phyloP scores from a whole-genome alignment of 495 filamentous ascomycete species.

The Hypoxylon perforatum region DNA sequence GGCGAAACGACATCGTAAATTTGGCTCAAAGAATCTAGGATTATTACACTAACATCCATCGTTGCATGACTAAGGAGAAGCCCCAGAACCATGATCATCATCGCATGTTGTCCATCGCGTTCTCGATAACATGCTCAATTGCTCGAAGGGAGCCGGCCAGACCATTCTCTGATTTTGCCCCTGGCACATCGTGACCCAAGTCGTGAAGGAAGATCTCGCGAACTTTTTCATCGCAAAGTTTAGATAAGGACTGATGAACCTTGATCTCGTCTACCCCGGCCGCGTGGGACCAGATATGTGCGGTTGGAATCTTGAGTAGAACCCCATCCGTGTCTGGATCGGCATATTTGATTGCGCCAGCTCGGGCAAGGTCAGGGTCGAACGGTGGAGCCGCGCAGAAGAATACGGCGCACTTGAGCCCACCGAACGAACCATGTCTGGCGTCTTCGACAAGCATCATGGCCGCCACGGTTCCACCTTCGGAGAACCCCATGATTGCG shows the following conservation, averaged over 20 bases:
- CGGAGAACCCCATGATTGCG: conserved; percentile 72
- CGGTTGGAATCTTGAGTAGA: conserved; percentile 40
- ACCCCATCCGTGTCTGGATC: conserved; percentile 40
- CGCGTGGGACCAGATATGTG: conserved; percentile 41
- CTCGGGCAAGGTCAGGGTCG: conserved; percentile 38
- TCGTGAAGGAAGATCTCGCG: conserved; percentile 34
- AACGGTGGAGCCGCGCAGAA: conserved; percentile 43
- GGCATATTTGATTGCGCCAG: conserved; percentile 27
- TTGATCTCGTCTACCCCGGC: conserved; percentile 19
- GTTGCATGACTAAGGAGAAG: too few species aligned
- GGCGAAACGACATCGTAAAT: too few species aligned
- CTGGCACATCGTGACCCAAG: conserved; percentile 32
- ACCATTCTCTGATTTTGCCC: conserved; percentile 33
- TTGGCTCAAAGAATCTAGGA: too few species aligned
- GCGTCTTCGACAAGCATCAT: conserved; percentile 50
- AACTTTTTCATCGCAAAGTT: conserved; percentile 31
- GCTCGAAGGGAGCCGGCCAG: conserved; percentile 27
- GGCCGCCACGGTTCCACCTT: conserved; percentile 69
- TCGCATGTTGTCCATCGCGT: conserved; percentile 14
- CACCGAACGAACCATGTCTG: conserved; percentile 36
- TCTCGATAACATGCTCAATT: conserved; percentile 33
- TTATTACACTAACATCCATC: too few species aligned
- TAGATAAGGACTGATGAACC: conserved; percentile 22
- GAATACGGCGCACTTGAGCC: conserved; percentile 42
- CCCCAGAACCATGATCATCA: not conserved